Evolutionary conservation across 2,329 filamentous ascomycete species (phyloP).

Genomic region (Ceratocystis huliohia): DNA sequence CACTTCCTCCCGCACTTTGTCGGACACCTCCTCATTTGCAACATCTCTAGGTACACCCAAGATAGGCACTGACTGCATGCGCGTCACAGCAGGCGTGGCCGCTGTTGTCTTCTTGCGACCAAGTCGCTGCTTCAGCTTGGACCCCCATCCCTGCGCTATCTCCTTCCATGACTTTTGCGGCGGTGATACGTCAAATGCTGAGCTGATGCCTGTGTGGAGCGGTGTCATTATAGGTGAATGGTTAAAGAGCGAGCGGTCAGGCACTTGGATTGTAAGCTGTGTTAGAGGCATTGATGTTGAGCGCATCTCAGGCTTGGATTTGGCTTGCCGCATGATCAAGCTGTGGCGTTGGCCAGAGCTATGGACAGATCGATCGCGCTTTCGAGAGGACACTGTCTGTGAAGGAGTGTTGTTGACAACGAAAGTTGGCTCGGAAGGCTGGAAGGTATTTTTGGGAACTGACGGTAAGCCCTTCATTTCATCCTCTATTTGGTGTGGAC

Average conservation of each 20-base stretch:
- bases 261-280: conserved; percentile 12
- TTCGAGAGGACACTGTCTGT: conserved; percentile 6
- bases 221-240: conserved; percentile 2
- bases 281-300: neutral
- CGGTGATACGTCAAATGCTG: conserved; percentile 17
- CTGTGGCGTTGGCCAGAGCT: neutral
- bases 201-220: conserved; percentile 12
- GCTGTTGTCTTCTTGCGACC: conserved; percentile 2
- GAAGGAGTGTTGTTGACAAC: conserved; percentile 11
- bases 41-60: neutral
- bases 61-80: conserved; percentile 5
- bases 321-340: conserved; percentile 1
- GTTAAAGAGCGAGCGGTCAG: neutral
- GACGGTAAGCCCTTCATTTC: neutral
- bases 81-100: neutral
- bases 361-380: neutral
- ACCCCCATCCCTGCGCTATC: conserved; percentile 13
- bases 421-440: neutral
- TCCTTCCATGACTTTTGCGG: conserved; percentile 14
- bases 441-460: neutral
- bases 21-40: neutral
- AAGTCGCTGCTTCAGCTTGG: conserved; percentile 12
- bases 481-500: neutral
- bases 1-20: neutral
- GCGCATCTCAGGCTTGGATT: conserved; percentile 11